Base-by-base conservation (phyloP, 176 grass and related monocot genomes). In the Themeda triandra region DNA sequence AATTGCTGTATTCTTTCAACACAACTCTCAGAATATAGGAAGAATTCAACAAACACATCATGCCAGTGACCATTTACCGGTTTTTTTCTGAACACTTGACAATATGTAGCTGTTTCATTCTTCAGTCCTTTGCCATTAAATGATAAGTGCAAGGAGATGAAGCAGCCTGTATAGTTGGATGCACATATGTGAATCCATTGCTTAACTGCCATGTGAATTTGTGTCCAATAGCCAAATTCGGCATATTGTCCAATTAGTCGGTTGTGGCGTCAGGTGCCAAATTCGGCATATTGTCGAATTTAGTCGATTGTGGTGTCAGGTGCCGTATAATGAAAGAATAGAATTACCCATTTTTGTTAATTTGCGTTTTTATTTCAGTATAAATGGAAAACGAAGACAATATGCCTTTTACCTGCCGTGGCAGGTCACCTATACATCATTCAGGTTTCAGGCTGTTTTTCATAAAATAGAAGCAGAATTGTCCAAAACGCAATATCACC, bases 1-100 rank as follows among this genome's bases (percentile, higher is more conserved):
- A 82, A 82, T 66, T 60, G 66, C 13, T 78, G 29, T 74, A 62
- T 78, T 78, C 36, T 48, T 79, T 67, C 12, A 82, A 69, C 77
- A 29, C 73, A 62, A 53, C 39, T 29, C 63, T 39, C 29, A 85
- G 46, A 85, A 73, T 80, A 49, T n/a, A 76, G 21, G 27, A 62
- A n/a, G n/a, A 66, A 75, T 10, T 35, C 4, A 60, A 69, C 30
- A 3, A 58, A 17, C 6, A 78, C 42, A 65, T 19, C 23, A 14
- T 58, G 21, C 28, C 37, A 32, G n/a, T 82, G 30, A 54, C 39
- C 40, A 28, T 71, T 39, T 63, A 4, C 28, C 23, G 28, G 6
- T 40, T 72, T 72, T 54, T 66, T 23, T 74, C 46, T 15, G 24
- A 29, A 13, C 17, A 62, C 35, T 24, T 68, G 10, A 10, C 14